Percentiles rank a stretch among this genome's conserved stretches.
Conservation (phyloP, 768 basidiomycete species). For the Grammothele lineata region DNA sequence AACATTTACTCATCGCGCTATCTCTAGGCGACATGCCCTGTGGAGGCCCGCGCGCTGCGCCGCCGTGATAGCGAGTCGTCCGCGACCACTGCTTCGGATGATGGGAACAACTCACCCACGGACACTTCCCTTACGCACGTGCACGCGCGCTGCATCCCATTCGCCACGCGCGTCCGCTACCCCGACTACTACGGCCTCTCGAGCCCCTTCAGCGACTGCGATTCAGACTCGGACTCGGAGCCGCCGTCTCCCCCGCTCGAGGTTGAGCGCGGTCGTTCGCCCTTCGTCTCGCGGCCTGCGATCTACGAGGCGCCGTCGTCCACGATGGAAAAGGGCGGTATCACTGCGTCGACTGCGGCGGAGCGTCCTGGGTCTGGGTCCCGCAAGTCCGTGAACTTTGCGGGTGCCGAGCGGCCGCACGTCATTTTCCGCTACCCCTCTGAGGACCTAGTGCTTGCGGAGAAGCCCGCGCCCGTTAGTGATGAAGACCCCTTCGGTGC, state of each 20-base stretch:
- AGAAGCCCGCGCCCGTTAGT: constrained; percentile 1
- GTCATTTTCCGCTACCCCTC: constrained; percentile 24
- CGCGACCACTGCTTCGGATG: neutral
- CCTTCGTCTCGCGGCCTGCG: constrained; percentile 2
- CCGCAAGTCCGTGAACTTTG: constrained; percentile 22
- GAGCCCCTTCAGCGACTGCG: constrained; percentile 8
- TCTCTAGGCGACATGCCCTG: constrained; percentile 20
- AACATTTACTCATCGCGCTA: neutral
- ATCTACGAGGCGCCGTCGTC: constrained; percentile 6
- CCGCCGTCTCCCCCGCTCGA: neutral
- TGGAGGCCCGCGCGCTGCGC: constrained; percentile 11
- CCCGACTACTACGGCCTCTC: constrained; percentile 13
- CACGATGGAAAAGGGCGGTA: constrained; percentile 9
- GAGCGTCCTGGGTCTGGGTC: neutral
- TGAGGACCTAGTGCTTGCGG: constrained; percentile 9
- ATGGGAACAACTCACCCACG: neutral
- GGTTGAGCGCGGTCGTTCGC: constrained; percentile 6
- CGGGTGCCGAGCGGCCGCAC: constrained; percentile 10
- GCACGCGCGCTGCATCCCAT: constrained; percentile 19
- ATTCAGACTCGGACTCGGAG: constrained; percentile 11
- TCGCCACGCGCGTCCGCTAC: constrained; percentile 13
- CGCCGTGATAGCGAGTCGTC: constrained; percentile 11
- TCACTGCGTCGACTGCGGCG: neutral
- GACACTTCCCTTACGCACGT: constrained; percentile 12
- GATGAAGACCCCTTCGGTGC: constrained; percentile 6